Base-by-base conservation (phyloP, 345 rosid species). In the Erysimum cheiranthoides region DNA sequence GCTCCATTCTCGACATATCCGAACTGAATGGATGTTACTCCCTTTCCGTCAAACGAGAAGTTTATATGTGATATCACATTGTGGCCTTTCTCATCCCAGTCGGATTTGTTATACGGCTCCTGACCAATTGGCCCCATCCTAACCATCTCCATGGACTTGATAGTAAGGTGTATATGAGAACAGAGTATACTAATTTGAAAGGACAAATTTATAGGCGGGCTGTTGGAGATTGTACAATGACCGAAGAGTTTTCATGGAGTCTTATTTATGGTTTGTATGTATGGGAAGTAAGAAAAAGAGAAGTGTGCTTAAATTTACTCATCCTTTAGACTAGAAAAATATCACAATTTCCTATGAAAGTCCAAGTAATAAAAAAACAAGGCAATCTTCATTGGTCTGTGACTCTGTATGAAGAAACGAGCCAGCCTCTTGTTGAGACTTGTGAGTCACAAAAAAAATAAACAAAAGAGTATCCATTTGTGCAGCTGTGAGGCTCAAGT, bases 181-280 rank as follows among this genome's bases (percentile, higher is more conserved):
- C 6, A 34, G 38, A 34, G 38, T 6, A 34, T 34, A 6, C 34
- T 3, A 31, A 0, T 31, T 31, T 0, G 0, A 31, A 31, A 5
- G 3, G 3, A 31, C 34, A 31, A 31, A 31, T 31, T 34, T 34
- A 42, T 53, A 53, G 59, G 35, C 36, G 54, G 17, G 6, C 30
- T 31, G 11, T 30, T 14, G 16, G 56, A 32, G 12, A 66, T 18
- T 31, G 2, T 9, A 65, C 54, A 31, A 31, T 8, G 28, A 64
- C 38, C 40, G 69, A 64, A n/a, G 69, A 64, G 57, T 31, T 31
- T 42, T 42, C 43, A 39, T 39, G 43, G 43, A 39, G 12, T 45
- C 49, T 13, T 43, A 43, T 63, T 65, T 31, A 46, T 31, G 32
- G 45, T 4, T 66, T 49, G 52, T 8, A 5, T 34, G 38, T 7